Base-by-base conservation (phyloP, 352 stramenopile genomes). In the Salisapilia sapeloensis region DNA sequence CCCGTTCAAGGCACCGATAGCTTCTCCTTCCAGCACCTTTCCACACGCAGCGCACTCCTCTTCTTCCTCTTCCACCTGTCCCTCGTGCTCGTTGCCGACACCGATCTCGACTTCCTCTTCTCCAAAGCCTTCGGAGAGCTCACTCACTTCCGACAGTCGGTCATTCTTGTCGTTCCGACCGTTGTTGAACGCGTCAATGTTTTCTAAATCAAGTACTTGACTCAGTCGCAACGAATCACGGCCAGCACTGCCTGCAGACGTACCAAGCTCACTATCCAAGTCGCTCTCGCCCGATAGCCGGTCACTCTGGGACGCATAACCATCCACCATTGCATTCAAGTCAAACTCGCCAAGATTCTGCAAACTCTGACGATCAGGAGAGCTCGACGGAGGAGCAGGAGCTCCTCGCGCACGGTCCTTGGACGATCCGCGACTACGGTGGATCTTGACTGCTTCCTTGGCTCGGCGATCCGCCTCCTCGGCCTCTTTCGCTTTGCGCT, bases 191-290 rank as follows among this genome's bases (percentile, higher is more conserved):
- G 40, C 46, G 10, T 74, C 45, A 19, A 74, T 62, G 15, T 63
- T 62, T 29, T 75, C 65, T 15, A 85, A 53, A 33, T 85, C 70
- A 28, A 85, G 61, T 27, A 85, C 70, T 36, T 82, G 60, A n/a
- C 65, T 82, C 21, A 85, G 53, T 2, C 70, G 65, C 42, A 82
- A 33, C 22, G 70, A 82, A 29, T 85, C 70, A 13, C 65, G 59
- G 33, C 64, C 41, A 29, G 46, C 61, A 26, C 27, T 64, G 49
- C 58, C 70, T 21, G 67, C 53, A 25, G 71, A 84, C 16, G 56
- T 13, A 17, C 42, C 48, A 26, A 69, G 50, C 27, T 70, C 34
- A 10, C 54, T 75, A 19, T 65, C 64, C 22, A 86, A 48, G 26
- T 83, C 71, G 26, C 66, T 81, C 13, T 58, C 44, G 33, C 78